Base-by-base conservation (phyloP, 179 eudicot genomes). In the Vitellaria paradoxa region DNA sequence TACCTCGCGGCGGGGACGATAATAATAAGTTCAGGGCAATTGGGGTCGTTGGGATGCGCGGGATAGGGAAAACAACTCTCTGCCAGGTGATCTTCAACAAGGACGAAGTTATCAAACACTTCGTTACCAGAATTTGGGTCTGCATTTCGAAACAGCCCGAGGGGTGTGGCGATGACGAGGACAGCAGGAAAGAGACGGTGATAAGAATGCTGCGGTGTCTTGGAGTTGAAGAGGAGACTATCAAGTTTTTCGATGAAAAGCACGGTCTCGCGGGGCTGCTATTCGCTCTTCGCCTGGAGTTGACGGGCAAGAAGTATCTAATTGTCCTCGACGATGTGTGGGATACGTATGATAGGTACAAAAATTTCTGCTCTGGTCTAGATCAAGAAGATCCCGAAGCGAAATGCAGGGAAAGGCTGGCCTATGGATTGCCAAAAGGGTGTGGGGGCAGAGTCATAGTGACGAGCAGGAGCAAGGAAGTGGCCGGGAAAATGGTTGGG, bases 361-460 rank as follows among this genome's bases (percentile, higher is more conserved):
- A 62, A 26, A n/a, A 67, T 7, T 67, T 67, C 10, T 47, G 24
- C 45, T 4, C 30, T 70, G 45, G 14, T 10, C 5, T 56, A 21
- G 30, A 5, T 11, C n/a, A 49, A 30, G 37, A 30, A 30, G 37
- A 30, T 30, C 37, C 37, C 10, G 70, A 59, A 6, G 57, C 40
- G 20, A 53, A 46, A 0, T 66, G 61, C 49, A 57, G 70, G 1
- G 56, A 76, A 23, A 23, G 68, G 23, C 62, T 79, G 7, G 79
- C 77, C 7, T 79, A 67, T 49, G 85, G 81, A 17, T 77, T 83
- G 69, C 85, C 85, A 13, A 83, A 79, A 73, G 85, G 77, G 65
- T 40, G 63, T 59, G 85, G 82, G n/a, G 82, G 82, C 7, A 65
- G 78, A 3, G 55, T 83, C 9, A 68, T 83, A 4, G 80, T 76